These are phyloP conservation scores for Talaromyces sp. DNA, from an alignment of 2,329 filamentous ascomycete genomes.

Conservation along the genomic window DNA sequence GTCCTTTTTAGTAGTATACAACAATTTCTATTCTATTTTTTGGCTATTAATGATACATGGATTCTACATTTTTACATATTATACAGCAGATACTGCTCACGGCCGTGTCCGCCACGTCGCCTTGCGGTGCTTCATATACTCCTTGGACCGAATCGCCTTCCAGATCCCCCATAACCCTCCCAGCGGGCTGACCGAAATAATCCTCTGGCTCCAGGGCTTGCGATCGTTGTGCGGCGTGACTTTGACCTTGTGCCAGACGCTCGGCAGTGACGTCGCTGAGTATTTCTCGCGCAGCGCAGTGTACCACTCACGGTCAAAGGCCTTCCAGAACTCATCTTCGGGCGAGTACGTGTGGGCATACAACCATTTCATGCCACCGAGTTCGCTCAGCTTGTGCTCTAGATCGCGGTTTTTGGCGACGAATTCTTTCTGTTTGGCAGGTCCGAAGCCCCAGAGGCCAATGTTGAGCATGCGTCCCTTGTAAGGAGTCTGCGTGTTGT, in stretches of 20 bases:
- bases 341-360: constrained; percentile 83
- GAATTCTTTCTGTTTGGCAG: constrained; percentile 53
- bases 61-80: constrained; percentile 4
- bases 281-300: constrained; percentile 36
- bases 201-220: constrained; percentile 11
- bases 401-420: constrained; percentile 65
- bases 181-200: constrained; percentile 8
- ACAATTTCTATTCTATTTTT: not conserved
- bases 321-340: constrained; percentile 47
- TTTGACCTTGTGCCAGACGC: constrained; percentile 34
- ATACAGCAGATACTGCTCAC: not conserved
- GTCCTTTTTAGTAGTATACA: not conserved
- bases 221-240: constrained; percentile 11
- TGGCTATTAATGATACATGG: not conserved
- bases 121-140: constrained; percentile 12
- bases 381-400: constrained; percentile 62
- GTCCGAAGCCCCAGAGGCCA: constrained; percentile 76
- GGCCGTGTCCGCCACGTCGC: constrained; percentile 11
- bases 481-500: constrained; percentile 9
- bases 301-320: constrained; percentile 37
- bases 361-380: constrained; percentile 79
- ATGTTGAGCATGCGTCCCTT: constrained; percentile 45
- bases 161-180: constrained; percentile 13
- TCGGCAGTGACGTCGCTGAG: constrained; percentile 29
- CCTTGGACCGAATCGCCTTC: constrained; percentile 12